A percentile compares a stretch with the other conserved stretches of the same genome.
Conservation (phyloP, 176 grass and related monocot genomes). For the Cymbopogon citratus region DNA sequence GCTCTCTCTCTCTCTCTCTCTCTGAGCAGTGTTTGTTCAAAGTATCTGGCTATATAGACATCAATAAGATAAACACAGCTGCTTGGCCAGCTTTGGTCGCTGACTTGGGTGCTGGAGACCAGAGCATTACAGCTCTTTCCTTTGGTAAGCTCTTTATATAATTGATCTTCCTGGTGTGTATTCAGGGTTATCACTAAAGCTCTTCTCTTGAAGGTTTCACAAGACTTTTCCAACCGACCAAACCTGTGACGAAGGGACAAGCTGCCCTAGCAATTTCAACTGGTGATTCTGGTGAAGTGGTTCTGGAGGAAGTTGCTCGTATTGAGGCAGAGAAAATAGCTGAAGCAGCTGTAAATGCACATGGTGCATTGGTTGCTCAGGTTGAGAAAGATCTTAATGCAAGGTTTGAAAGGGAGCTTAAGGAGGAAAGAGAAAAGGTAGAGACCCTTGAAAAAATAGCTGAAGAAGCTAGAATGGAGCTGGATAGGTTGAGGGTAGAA, state of each 20-base stretch:
- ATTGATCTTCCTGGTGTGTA: neutral
- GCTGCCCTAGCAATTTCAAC: slow-evolving; percentile 77
- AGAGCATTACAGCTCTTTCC: slow-evolving; percentile 89
- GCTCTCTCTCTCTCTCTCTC: slow-evolving; percentile 4
- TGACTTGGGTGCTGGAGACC: slow-evolving; percentile 75
- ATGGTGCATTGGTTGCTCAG: slow-evolving; percentile 72
- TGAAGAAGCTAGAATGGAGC: slow-evolving; percentile 65
- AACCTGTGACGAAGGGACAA: slow-evolving; percentile 96
- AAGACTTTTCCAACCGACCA: slow-evolving; percentile 87
- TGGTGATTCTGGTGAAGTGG: slow-evolving; percentile 72
- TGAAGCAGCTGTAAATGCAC: slow-evolving; percentile 87
- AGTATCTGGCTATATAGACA: slow-evolving; percentile 74
- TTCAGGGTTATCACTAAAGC: slow-evolving; percentile 2
- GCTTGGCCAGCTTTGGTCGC: slow-evolving; percentile 81
- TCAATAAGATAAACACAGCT: slow-evolving; percentile 88
- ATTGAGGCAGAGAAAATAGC: slow-evolving; percentile 91
- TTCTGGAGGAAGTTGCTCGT: slow-evolving; percentile 79
- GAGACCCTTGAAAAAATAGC: slow-evolving; percentile 67
- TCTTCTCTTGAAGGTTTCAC: slow-evolving; percentile 72
- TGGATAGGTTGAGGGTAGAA: slow-evolving; percentile 63
- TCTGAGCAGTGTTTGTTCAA: slow-evolving; percentile 58
- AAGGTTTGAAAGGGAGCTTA: slow-evolving; percentile 70
- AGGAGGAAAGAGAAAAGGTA: slow-evolving; percentile 67
- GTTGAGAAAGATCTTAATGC: slow-evolving; percentile 87
- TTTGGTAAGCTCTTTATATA: slow-evolving; percentile 63